Conservation (phyloP, 768 basidiomycete species). For the Boletellus ananas region DNA sequence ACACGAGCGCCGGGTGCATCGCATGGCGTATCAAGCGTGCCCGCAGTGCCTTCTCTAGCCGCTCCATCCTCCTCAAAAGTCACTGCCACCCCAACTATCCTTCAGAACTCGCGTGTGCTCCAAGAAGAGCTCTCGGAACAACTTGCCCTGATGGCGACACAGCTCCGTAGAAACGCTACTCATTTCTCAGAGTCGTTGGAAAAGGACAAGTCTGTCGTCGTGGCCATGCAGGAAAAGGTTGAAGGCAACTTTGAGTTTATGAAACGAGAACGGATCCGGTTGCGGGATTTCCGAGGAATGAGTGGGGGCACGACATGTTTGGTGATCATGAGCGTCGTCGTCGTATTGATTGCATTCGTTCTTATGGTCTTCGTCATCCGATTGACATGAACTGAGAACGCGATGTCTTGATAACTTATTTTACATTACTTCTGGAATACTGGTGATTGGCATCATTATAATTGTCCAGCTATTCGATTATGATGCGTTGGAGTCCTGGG, state of each 20-base stretch:
- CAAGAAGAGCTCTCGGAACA: constrained; percentile 75
- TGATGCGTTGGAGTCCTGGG: constrained; percentile 6
- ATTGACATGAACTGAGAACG: constrained; percentile 38
- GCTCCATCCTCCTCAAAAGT: constrained; percentile 33
- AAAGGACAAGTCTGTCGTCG: constrained; percentile 71
- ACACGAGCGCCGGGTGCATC: not conserved
- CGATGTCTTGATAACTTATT: not conserved
- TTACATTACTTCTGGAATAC: not conserved
- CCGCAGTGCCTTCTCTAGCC: constrained; percentile 23
- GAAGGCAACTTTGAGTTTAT: constrained; percentile 70
- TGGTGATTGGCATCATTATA: constrained; percentile 7
- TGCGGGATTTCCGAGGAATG: constrained; percentile 61
- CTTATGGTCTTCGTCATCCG: constrained; percentile 73
- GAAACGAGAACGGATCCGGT: constrained; percentile 56
- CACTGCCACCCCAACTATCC: constrained; percentile 36
- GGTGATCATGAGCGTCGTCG: constrained; percentile 56
- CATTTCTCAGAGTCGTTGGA: constrained; percentile 72
- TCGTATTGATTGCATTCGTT: constrained; percentile 66
- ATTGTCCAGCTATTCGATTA: constrained; percentile 10
- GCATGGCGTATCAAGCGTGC: constrained; percentile 8
- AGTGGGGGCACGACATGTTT: constrained; percentile 72
- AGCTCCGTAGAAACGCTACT: constrained; percentile 78
- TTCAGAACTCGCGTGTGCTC: constrained; percentile 55
- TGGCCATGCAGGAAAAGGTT: constrained; percentile 64
- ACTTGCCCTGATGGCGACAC: constrained; percentile 81